Conservation (phyloP, 1,284 basidiomycete genomes). For the Ceratorhiza oryzae-sativae region DNA sequence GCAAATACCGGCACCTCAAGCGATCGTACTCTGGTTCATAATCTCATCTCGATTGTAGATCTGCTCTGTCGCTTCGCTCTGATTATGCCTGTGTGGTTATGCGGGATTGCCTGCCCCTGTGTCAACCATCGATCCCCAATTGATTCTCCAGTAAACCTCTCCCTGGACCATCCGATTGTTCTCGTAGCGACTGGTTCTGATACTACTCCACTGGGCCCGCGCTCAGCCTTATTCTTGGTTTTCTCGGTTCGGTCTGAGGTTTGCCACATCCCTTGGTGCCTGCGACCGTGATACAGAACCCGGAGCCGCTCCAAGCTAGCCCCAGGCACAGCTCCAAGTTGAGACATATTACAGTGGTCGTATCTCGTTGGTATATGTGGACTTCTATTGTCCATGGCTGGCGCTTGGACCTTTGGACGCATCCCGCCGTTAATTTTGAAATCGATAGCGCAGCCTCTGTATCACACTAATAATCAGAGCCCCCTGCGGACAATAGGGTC, state of each 20-base stretch:
- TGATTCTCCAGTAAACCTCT: too few species aligned
- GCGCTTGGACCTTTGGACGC: conserved; percentile 6
- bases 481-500: conserved; percentile 12
- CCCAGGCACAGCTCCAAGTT: neutral
- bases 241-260: too few species aligned
- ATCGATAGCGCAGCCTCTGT: neutral
- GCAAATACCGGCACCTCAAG: conserved; percentile 85
- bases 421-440: conserved; percentile 8
- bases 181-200: too few species aligned
- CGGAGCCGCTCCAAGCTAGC: neutral
- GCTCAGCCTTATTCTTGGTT: too few species aligned
- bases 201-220: too few species aligned
- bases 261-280: neutral
- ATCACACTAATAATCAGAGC: neutral
- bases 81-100: neutral
- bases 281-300: neutral
- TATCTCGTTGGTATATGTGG: neutral
- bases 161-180: neutral
- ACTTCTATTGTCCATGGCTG: conserved; percentile 17
- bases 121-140: neutral
- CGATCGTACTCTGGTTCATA: conserved; percentile 61
- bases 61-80: neutral
- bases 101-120: neutral
- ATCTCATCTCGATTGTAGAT: neutral
- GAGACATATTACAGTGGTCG: neutral